These are phyloP conservation scores for Mycena galericulata DNA, from an alignment of 768 basidiomycete species.

Conservation along the genomic window DNA sequence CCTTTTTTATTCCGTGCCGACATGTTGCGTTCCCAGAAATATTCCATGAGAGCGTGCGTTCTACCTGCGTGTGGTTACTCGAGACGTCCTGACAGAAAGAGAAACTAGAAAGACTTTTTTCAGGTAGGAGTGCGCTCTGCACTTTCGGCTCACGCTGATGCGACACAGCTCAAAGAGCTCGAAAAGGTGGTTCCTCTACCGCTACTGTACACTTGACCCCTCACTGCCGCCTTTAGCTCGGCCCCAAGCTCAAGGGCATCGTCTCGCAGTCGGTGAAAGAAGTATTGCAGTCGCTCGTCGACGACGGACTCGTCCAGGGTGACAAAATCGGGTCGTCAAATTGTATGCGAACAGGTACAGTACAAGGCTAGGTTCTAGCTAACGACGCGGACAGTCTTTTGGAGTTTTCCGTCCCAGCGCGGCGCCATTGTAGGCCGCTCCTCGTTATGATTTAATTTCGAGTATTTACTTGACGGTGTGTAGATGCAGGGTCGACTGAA, in stretches of 20 bases:
- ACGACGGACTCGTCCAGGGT: slow-evolving; percentile 85
- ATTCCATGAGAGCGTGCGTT: slow-evolving; percentile 87
- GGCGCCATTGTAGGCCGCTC: slow-evolving; percentile 71
- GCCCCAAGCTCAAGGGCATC: slow-evolving; percentile 91
- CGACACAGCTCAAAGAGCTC: slow-evolving; percentile 83
- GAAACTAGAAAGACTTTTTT: slow-evolving; percentile 82
- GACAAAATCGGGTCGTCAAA: slow-evolving; percentile 98
- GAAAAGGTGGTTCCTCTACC: slow-evolving; percentile 64
- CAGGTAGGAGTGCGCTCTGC: slow-evolving; percentile 54
- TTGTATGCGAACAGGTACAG: slow-evolving; percentile 66
- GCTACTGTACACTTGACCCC: not conserved
- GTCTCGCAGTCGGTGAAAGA: slow-evolving; percentile 95
- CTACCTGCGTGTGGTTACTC: not conserved
- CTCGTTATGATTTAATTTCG: not conserved
- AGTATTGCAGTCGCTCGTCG: slow-evolving; percentile 86
- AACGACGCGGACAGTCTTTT: slow-evolving; percentile 73
- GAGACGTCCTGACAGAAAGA: not conserved
- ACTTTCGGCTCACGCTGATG: not conserved
- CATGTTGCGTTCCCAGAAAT: slow-evolving; percentile 63
- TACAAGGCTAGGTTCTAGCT: slow-evolving; percentile 18
- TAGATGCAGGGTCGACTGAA: slow-evolving; percentile 71
- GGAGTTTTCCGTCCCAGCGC: slow-evolving; percentile 94
- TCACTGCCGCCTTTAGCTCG: slow-evolving; percentile 49
- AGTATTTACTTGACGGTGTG: slow-evolving; percentile 6
- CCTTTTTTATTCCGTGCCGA: not conserved